Evolutionary conservation across 192 early-diverging fungal genomes (phyloP).

Genomic region (Coemansia sp.): DNA sequence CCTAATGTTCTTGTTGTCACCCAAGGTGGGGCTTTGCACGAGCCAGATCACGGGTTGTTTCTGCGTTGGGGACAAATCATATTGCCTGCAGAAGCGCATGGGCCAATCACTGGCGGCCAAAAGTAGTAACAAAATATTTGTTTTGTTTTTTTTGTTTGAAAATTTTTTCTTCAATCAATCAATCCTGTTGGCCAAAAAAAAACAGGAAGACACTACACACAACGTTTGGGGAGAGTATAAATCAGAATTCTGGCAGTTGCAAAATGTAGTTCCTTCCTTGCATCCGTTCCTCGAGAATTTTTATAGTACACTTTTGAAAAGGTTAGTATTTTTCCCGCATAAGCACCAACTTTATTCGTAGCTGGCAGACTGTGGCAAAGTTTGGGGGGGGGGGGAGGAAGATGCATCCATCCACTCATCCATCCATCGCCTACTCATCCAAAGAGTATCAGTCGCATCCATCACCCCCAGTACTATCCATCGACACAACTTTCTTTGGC

Average conservation of each 20-base stretch:
- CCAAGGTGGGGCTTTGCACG: no score
- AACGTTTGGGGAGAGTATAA: constrained; percentile 17
- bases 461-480: neutral
- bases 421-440: neutral
- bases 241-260: neutral
- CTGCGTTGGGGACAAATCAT: no score
- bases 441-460: constrained; percentile 7
- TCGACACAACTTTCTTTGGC: neutral
- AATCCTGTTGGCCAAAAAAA: neutral
- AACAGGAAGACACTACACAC: no score
- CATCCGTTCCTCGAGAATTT: constrained; percentile 47
- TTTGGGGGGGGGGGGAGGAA: no score
- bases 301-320: constrained; percentile 31
- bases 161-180: neutral
- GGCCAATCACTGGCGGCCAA: neutral
- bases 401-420: no score
- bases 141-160: neutral
- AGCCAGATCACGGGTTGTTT: no score
- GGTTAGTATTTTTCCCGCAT: constrained; percentile 24
- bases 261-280: constrained; percentile 18
- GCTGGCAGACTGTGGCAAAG: no score
- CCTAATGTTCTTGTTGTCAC: no score
- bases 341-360: neutral
- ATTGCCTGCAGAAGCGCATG: neutral
- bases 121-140: neutral